These are phyloP conservation scores for Pichia inconspicua DNA, from an alignment of 1,139 yeast genomes.

Conservation along the genomic window DNA sequence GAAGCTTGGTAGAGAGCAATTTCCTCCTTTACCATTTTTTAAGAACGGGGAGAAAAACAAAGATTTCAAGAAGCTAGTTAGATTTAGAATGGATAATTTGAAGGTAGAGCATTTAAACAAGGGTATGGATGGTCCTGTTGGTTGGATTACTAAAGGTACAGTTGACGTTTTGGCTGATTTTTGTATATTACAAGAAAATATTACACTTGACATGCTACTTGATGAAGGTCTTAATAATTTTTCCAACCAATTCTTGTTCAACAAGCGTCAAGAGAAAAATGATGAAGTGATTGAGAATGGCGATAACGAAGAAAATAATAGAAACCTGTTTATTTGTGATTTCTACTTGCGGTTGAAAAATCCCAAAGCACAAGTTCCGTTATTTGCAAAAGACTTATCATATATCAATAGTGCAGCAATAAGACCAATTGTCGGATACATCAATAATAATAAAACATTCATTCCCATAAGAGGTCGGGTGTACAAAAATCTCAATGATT, in stretches of 20 bases:
- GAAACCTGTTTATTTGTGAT: slow-evolving; percentile 54
- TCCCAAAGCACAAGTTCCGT: slow-evolving; percentile 82
- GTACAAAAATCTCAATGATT: slow-evolving; percentile 72
- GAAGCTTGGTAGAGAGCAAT: slow-evolving; percentile 15
- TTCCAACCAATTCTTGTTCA: slow-evolving; percentile 8
- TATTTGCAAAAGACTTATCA: slow-evolving; percentile 74
- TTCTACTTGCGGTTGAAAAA: slow-evolving; percentile 71
- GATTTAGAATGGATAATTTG: slow-evolving; percentile 77
- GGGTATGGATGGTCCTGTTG: slow-evolving; percentile 90
- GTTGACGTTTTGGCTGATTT: slow-evolving; percentile 93
- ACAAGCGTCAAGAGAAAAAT: slow-evolving; percentile 21
- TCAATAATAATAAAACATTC: slow-evolving; percentile 80
- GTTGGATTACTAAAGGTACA: slow-evolving; percentile 88
- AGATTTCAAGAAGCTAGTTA: slow-evolving; percentile 60
- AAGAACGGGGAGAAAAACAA: slow-evolving; percentile 6
- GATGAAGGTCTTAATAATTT: slow-evolving; percentile 10
- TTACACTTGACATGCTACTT: slow-evolving; percentile 14
- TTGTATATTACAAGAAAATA: slow-evolving; percentile 61
- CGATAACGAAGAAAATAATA: slow-evolving; percentile 18
- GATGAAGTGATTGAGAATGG: slow-evolving; percentile 1
- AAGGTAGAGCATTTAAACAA: slow-evolving; percentile 82
- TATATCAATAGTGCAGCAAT: slow-evolving; percentile 87
- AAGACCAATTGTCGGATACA: slow-evolving; percentile 91
- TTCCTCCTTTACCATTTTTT: slow-evolving; percentile 10
- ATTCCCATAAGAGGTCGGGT: slow-evolving; percentile 83